These are phyloP conservation scores for Phytomonas sp. DNA, from an alignment of 208 protist species.

Conservation along the genomic window DNA sequence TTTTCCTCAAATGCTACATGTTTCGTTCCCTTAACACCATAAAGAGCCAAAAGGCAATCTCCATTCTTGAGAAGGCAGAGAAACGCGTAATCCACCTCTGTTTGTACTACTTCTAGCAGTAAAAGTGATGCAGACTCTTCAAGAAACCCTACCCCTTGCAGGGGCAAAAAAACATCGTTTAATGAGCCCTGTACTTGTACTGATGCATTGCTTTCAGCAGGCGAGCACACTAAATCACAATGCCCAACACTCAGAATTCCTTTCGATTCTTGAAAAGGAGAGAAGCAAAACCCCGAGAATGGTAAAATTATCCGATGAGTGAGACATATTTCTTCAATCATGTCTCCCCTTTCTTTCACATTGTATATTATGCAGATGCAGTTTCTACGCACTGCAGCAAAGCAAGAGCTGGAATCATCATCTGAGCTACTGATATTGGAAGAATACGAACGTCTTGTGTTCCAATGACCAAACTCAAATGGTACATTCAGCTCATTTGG, in stretches of 20 bases:
- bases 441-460: not conserved
- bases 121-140: conserved; percentile 5
- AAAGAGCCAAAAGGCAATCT: conserved; percentile 22
- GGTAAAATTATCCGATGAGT: not conserved
- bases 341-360: not conserved
- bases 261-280: not conserved
- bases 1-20: conserved; percentile 23
- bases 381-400: not conserved
- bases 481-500: not conserved
- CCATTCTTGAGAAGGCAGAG: conserved; percentile 23
- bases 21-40: conserved; percentile 11
- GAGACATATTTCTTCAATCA: not conserved
- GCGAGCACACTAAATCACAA: conserved; percentile 1
- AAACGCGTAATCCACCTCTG: conserved; percentile 17
- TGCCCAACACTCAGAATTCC: not conserved
- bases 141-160: not conserved
- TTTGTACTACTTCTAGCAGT: conserved; percentile 22
- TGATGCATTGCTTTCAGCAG: not conserved
- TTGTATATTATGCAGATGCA: not conserved
- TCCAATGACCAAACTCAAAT: not conserved
- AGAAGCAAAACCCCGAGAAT: not conserved
- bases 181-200: not conserved
- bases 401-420: not conserved
- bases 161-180: not conserved
- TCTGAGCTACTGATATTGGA: not conserved